Conservation (phyloP, 2,329 filamentous ascomycete species). For the Trichoderma brevicompactum region DNA sequence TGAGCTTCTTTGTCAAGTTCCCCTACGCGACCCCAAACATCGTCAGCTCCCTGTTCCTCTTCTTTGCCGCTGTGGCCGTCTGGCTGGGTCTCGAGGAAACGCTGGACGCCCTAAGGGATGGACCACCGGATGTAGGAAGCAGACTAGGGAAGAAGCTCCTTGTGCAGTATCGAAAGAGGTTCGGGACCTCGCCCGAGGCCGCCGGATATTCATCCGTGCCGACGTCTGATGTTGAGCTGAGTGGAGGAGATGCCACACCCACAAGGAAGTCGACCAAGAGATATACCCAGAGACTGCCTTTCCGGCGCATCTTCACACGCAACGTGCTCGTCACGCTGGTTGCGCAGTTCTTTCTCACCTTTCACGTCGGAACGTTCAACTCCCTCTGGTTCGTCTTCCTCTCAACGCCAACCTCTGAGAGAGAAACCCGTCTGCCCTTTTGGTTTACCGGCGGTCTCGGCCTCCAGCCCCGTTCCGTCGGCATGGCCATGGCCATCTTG, state of each 20-base stretch:
- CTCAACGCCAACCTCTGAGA: conserved; percentile 62
- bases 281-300: conserved; percentile 55
- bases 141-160: conserved; percentile 46
- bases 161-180: conserved; percentile 36
- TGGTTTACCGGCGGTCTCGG: conserved; percentile 76
- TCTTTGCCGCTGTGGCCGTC: conserved; percentile 48
- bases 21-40: conserved; percentile 62
- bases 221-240: conserved; percentile 34
- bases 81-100: conserved; percentile 61
- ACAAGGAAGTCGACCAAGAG: conserved; percentile 36
- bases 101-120: conserved; percentile 49
- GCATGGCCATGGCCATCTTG: conserved; percentile 77
- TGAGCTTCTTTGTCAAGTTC: conserved; percentile 52
- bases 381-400: conserved; percentile 78
- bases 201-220: conserved; percentile 36
- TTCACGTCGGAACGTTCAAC: conserved; percentile 78
- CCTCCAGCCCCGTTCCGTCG: conserved; percentile 71
- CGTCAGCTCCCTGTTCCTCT: conserved; percentile 54
- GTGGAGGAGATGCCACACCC: conserved; percentile 16
- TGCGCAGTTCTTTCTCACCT: conserved; percentile 70
- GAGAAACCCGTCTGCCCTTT: conserved; percentile 53
- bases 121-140: conserved; percentile 48
- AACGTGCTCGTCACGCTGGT: conserved; percentile 61
- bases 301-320: conserved; percentile 59
- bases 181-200: conserved; percentile 27